phyloP scores from a whole-genome alignment of 306 rosid species.

The Cucumis melo region DNA sequence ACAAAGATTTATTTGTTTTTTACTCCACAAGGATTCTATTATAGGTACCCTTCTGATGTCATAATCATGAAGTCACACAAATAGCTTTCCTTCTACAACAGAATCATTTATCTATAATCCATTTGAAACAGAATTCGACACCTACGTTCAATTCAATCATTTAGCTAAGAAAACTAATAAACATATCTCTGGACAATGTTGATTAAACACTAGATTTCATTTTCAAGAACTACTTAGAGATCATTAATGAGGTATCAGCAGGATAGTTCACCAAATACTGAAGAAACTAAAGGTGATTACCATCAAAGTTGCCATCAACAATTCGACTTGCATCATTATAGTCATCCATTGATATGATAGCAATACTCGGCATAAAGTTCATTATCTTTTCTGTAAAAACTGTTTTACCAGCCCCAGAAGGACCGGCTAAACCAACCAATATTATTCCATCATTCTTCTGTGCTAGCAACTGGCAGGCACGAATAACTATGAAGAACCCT shows the following conservation, averaged over 20 bases:
- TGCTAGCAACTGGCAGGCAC: conserved; percentile 79
- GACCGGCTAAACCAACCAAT: conserved; percentile 94
- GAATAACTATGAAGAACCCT: conserved; percentile 87
- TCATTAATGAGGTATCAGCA: neutral
- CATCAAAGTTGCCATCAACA: conserved; percentile 95
- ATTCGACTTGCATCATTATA: conserved; percentile 93
- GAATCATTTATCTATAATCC: neutral
- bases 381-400: conserved; percentile 86
- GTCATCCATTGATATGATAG: conserved; percentile 96
- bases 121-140: neutral
- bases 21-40: neutral
- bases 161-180: neutral
- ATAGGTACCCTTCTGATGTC: neutral
- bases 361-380: conserved; percentile 85
- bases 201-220: neutral
- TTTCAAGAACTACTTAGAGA: neutral
- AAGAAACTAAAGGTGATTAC: conserved; percentile 26
- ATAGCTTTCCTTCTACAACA: neutral
- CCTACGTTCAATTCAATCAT: neutral
- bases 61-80: neutral
- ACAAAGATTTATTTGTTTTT: neutral
- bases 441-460: conserved; percentile 83
- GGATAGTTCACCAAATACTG: neutral
- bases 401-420: conserved; percentile 98
- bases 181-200: neutral